Percentiles rank a stretch among this genome's conserved stretches.
These are phyloP conservation scores for Fusarium chuoi DNA, from an alignment of 2,329 filamentous ascomycete genomes.

Conservation along the genomic window DNA sequence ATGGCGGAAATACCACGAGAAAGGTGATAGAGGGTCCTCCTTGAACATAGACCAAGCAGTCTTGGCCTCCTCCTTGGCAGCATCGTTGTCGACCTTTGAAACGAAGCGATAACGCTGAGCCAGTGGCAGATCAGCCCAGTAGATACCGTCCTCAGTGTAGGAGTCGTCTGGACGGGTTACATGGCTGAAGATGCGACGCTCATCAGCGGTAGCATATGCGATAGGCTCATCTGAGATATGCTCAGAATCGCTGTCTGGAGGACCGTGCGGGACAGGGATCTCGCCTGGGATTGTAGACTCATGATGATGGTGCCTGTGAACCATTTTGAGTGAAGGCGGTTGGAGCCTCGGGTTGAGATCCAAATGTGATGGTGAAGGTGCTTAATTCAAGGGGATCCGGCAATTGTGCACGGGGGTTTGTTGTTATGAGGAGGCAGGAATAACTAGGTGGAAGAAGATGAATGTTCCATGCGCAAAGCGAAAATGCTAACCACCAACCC, in stretches of 20 bases:
- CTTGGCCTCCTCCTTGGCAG: conserved; percentile 73
- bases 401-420: not conserved
- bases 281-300: conserved; percentile 56
- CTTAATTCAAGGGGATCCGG: not conserved
- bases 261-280: conserved; percentile 65
- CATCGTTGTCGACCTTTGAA: conserved; percentile 74
- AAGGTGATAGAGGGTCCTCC: conserved; percentile 82
- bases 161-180: conserved; percentile 89
- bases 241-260: conserved; percentile 57
- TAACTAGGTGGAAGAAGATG: not conserved
- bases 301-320: conserved; percentile 47
- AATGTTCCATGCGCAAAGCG: conserved; percentile 7
- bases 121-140: conserved; percentile 91
- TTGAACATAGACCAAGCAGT: conserved; percentile 83
- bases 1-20: conserved; percentile 89
- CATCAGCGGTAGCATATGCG: conserved; percentile 57
- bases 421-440: not conserved
- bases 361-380: not conserved
- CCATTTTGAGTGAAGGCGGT: conserved; percentile 31
- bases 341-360: not conserved
- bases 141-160: conserved; percentile 82
- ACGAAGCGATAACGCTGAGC: conserved; percentile 79
- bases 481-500: conserved; percentile 24
- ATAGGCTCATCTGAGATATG: conserved; percentile 56
- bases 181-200: conserved; percentile 75